These are phyloP conservation scores for Fusarium continuum DNA, from an alignment of 2,329 filamentous ascomycete species.

Conservation along the genomic window DNA sequence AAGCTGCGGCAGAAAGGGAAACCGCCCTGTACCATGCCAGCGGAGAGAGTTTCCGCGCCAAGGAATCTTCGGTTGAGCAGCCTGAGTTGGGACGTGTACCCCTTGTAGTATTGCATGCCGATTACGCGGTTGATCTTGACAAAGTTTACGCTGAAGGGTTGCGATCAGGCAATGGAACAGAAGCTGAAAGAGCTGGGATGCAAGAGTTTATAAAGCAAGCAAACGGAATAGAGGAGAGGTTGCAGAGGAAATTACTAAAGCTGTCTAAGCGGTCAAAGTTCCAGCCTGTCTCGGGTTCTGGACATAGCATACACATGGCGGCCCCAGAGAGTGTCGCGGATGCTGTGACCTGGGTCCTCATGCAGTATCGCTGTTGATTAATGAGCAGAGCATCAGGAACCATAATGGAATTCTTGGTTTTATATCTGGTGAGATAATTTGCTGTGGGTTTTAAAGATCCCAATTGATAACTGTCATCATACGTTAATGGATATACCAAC, in stretches of 20 bases:
- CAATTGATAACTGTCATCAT: no score
- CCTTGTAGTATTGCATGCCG: neutral
- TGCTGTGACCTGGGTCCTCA: slow-evolving; percentile 1
- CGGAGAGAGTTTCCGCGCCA: neutral
- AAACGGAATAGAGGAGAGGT: neutral
- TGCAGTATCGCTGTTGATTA: slow-evolving; percentile 2
- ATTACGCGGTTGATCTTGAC: neutral
- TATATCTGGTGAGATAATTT: no score
- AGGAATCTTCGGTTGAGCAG: neutral
- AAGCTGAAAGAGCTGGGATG: neutral
- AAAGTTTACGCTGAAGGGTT: neutral
- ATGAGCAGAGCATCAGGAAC: no score
- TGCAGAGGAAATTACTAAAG: neutral
- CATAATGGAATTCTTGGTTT: no score
- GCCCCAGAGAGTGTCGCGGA: neutral
- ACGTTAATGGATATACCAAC: no score
- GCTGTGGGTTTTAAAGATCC: no score
- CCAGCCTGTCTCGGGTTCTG: neutral
- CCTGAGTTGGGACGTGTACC: neutral
- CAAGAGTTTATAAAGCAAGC: no score
- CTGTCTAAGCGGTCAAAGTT: neutral
- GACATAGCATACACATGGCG: neutral
- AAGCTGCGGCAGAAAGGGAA: neutral
- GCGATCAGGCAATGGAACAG: neutral
- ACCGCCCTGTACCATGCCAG: neutral